Evolutionary conservation across 2,329 filamentous ascomycete genomes (phyloP), one percentile per base, ranked within the genome.

Genomic region (Fusarium multiceps): DNA sequence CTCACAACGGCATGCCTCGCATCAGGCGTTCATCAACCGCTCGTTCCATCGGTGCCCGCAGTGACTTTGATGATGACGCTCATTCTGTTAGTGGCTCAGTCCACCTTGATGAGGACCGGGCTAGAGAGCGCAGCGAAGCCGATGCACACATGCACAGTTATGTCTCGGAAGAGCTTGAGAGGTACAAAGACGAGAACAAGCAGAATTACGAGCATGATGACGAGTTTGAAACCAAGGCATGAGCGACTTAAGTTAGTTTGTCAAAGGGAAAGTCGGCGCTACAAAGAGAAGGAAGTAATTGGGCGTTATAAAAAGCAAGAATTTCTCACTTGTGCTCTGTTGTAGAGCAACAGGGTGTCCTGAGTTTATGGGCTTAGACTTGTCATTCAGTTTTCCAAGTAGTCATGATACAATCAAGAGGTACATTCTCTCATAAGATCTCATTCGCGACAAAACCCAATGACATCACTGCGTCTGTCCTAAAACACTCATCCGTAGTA

Each of bases 21-120:
- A 84, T 95, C 73, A 90, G 93, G 40, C 90, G 93, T 59, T 94
- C 92, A 7, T 95, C 93, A 7, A 94, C 93, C 1, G 89, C 89
- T 45, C 89, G 95, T 42, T 97, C 93, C 49, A 94, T 98, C 60
- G 92, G 93, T 37, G 89, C 89, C 57, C 89, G 93, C 55, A 96
- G 92, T 77, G 94, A 97, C 80, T 97, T 91, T 77, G 87, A 86
- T 16, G 80, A 80, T 21, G 80, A 81, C 50, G 73, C 54, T 2
- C 77, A 66, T 30, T 81, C 79, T 7, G 73, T 72, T 11, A 76
- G 73, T 37, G 77, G 78, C 55, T 78, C 76, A 7, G 72, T 77
- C n/a, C 72, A 75, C 41, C 73, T 76, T 7, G 79, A 80, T 16
- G 80, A 82, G 18, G 87, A 87, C 40, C 80, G 82, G 49, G 72